Base-by-base conservation (phyloP, 352 stramenopile species). In the Pythium rhizo-oryzae region DNA sequence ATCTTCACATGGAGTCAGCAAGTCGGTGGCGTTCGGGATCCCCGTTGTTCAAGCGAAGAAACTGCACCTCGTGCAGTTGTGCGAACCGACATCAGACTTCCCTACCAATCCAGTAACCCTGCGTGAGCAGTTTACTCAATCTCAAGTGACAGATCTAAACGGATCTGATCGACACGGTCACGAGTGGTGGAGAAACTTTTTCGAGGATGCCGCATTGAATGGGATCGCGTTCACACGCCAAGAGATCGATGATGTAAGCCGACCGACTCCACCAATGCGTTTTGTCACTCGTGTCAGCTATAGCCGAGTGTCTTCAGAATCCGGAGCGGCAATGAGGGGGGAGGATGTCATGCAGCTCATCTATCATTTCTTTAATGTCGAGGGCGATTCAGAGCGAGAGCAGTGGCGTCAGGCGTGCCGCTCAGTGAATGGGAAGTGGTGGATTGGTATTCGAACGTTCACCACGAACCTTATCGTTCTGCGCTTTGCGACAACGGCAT, bases 391-490 rank as follows among this genome's bases (percentile, higher is more conserved):
- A 2, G 39, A 56, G 16, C 53, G 44, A 25, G 24, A 21, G 16
- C 37, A 52, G 25, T 73, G 89, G 55, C 72, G 68, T 33, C 57
- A 68, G 47, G 78, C 70, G 8, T 84, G 76, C 50, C 75, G 82
- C 57, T 69, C 52, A 2, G 69, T 82, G 16, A 62, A 80, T 60
- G 80, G 75, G 6, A 90, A 82, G 28, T 68, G 88, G 49, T 90
- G 81, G 80, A 57, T 81, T 21, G 70, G 81, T 11, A 62, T 89
- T 54, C 66, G 62, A 62, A 78, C 78, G 7, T 75, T 78, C n/a
- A 61, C 74, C 7, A 75, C 71, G 1, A 88, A 80, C 57, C 51
- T 90, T 4, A 67, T 91, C 21, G 72, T 90, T 0, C 61, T 93
- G 33, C 69, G 74, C 2, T 69, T 84, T 18, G 51, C 58, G 1